Percentiles rank a stretch among this genome's conserved stretches.
phyloP scores from a whole-genome alignment of 768 basidiomycete species.

The Pleurotus tuber-regium region DNA sequence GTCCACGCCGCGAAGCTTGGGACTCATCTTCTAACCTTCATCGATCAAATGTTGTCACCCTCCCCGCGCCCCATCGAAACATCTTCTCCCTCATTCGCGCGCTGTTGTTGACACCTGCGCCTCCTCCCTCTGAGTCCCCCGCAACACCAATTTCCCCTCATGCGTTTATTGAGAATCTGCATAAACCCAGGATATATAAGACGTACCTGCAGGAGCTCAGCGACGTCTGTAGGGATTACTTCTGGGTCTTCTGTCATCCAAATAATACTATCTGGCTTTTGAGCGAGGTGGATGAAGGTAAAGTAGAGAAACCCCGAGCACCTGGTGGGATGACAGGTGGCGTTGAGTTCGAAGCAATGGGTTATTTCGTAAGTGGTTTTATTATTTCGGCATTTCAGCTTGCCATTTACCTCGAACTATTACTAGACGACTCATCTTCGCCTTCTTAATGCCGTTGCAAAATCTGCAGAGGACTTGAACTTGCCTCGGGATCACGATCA shows the following conservation, averaged over 20 bases:
- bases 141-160: conserved; percentile 66
- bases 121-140: conserved; percentile 61
- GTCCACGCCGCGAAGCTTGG: conserved; percentile 54
- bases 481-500: conserved; percentile 66
- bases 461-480: conserved; percentile 60
- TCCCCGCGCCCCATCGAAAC: conserved; percentile 72
- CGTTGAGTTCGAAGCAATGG: conserved; percentile 97
- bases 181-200: conserved; percentile 73
- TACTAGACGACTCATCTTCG: conserved; percentile 82
- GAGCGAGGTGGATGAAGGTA: conserved; percentile 75
- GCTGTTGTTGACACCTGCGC: conserved; percentile 71
- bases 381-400: background rate
- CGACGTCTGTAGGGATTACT: conserved; percentile 91
- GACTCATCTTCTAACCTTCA: conserved; percentile 32
- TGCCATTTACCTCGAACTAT: background rate
- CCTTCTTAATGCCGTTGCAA: conserved; percentile 79
- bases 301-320: conserved; percentile 87
- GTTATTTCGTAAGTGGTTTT: conserved; percentile 76
- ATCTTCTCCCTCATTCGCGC: conserved; percentile 74
- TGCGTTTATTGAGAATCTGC: conserved; percentile 75
- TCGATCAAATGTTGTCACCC: conserved; percentile 50
- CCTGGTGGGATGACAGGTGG: conserved; percentile 99
- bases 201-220: conserved; percentile 80
- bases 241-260: conserved; percentile 97
- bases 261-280: conserved; percentile 91